phyloP scores from a whole-genome alignment of 208 protist genomes.

The Trypanosoma boissoni region DNA sequence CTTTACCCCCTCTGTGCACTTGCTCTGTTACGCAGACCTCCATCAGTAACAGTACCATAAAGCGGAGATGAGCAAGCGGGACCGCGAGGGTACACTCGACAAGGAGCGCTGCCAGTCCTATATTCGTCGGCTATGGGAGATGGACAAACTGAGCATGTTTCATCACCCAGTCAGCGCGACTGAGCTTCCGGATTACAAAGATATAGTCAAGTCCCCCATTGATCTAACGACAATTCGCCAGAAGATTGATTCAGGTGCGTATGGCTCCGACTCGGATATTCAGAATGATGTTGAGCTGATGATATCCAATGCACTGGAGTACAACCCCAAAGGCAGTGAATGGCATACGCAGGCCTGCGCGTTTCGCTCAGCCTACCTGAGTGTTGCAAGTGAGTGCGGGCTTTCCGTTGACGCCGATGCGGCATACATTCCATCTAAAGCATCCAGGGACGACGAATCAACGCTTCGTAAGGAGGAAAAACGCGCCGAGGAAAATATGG shows the following conservation, averaged over 20 bases:
- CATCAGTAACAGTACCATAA: conserved; percentile 8
- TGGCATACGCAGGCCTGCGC: conserved; percentile 63
- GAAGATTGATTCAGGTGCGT: conserved; percentile 60
- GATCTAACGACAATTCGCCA: conserved; percentile 76
- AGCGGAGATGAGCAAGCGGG: conserved; percentile 33
- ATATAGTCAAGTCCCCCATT: conserved; percentile 60
- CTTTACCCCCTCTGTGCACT: not conserved
- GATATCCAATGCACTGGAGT: conserved; percentile 86
- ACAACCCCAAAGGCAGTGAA: conserved; percentile 66
- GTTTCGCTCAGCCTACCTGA: conserved; percentile 50
- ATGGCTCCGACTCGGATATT: conserved; percentile 62
- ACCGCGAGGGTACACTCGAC: conserved; percentile 32
- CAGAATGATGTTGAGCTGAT: conserved; percentile 81
- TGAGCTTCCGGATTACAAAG: conserved; percentile 77
- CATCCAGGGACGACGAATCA: conserved; percentile 76
- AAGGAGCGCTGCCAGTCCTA: conserved; percentile 63
- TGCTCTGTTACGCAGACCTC: too few species aligned
- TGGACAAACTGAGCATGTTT: conserved; percentile 84
- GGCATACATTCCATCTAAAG: conserved; percentile 73
- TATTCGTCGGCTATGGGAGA: conserved; percentile 65
- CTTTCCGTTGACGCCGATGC: conserved; percentile 62
- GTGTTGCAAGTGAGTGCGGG: conserved; percentile 44
- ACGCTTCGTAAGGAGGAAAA: conserved; percentile 71
- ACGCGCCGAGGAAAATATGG: conserved; percentile 56
- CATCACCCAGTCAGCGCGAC: conserved; percentile 77